phyloP scores from a whole-genome alignment of 2,329 filamentous ascomycete genomes.

The Penicillium brevicompactum region DNA sequence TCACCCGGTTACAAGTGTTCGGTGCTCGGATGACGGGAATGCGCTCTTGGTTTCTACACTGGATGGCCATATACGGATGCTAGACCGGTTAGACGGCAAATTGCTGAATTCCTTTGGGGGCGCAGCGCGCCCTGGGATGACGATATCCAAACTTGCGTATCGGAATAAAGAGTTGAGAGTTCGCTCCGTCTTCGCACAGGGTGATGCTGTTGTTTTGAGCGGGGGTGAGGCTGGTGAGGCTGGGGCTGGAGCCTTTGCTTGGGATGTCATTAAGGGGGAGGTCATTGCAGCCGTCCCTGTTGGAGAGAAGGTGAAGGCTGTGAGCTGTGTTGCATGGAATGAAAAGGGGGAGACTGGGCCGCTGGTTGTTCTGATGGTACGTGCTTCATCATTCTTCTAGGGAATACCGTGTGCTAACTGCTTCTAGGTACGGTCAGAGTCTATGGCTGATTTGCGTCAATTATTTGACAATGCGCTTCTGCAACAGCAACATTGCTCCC shows the following conservation, averaged over 20 bases:
- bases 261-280: conserved; percentile 79
- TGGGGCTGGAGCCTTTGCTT: conserved; percentile 56
- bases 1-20: conserved; percentile 72
- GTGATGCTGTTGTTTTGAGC: conserved; percentile 75
- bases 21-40: conserved; percentile 70
- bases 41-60: conserved; percentile 73
- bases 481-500: neutral
- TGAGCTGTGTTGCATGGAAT: conserved; percentile 51
- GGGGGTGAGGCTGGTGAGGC: conserved; percentile 68
- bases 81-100: conserved; percentile 75
- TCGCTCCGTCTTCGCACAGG: conserved; percentile 72
- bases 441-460: conserved; percentile 1
- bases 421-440: conserved; percentile 5
- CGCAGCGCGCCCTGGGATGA: conserved; percentile 42
- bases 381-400: neutral
- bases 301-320: conserved; percentile 44
- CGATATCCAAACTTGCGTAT: conserved; percentile 36
- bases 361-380: conserved; percentile 47
- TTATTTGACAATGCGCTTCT: neutral
- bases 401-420: neutral
- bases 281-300: conserved; percentile 61
- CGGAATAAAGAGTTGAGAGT: conserved; percentile 73
- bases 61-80: conserved; percentile 75
- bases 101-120: conserved; percentile 72
- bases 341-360: conserved; percentile 43